Evolutionary conservation across 352 stramenopile species (phyloP).

Genomic region (Albugo candida): DNA sequence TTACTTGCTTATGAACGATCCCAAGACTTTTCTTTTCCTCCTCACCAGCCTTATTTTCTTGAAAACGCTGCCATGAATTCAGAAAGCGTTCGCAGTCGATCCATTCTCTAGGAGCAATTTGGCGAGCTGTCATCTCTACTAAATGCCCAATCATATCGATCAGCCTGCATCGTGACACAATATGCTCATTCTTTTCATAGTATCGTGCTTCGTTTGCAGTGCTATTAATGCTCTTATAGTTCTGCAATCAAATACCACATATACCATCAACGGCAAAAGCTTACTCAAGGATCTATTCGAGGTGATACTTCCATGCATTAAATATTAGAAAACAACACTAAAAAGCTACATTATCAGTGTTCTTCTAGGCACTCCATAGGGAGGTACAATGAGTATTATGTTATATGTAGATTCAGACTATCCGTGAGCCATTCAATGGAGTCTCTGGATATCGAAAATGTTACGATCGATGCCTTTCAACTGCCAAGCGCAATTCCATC

Average conservation of each 20-base stretch:
- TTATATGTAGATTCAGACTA: conserved; percentile 31
- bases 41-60: conserved; percentile 2
- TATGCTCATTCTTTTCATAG: neutral
- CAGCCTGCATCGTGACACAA: neutral
- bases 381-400: conserved; percentile 71
- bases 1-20: neutral
- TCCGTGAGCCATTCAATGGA: conserved; percentile 13
- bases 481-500: neutral
- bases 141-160: neutral
- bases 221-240: neutral
- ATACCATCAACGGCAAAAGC: conserved; percentile 31
- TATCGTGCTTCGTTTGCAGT: neutral
- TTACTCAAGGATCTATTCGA: conserved; percentile 31
- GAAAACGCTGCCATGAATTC: conserved; percentile 27
- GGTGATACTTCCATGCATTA: neutral
- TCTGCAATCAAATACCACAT: conserved; percentile 5
- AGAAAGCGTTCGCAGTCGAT: conserved; percentile 41
- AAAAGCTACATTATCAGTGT: conserved; percentile 15
- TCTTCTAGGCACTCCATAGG: conserved; percentile 40
- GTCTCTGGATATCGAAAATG: conserved; percentile 23
- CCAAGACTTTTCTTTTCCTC: neutral
- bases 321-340: neutral
- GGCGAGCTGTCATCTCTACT: neutral
- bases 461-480: conserved; percentile 18
- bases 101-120: conserved; percentile 3